phyloP scores from a whole-genome alignment of 148 eudicot species.

The Beta vulgaris region DNA sequence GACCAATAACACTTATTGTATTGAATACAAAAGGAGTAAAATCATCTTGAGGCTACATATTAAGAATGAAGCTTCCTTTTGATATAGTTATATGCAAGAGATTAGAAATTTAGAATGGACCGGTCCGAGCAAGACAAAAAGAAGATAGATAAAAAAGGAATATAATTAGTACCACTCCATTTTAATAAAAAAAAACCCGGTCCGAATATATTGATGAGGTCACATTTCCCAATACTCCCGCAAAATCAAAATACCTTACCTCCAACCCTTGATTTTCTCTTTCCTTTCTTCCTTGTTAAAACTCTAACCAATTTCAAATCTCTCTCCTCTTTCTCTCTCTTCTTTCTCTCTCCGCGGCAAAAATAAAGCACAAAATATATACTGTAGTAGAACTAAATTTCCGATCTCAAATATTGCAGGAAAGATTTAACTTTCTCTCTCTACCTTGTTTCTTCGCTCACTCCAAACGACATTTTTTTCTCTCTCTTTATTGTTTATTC shows the following conservation, averaged over 20 bases:
- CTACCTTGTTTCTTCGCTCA: constrained; percentile 15
- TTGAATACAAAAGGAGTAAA: no score
- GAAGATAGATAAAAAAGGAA: neutral
- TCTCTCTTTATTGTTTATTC: neutral
- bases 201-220: neutral
- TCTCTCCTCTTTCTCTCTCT: constrained; percentile 7
- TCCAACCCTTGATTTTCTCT: constrained; percentile 27
- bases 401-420: constrained; percentile 23
- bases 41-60: no score
- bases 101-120: no score
- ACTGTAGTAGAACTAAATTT: constrained; percentile 1
- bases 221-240: constrained; percentile 18
- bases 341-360: neutral
- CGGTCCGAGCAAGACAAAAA: neutral
- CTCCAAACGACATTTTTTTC: constrained; percentile 21
- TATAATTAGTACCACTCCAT: no score
- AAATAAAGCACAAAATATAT: neutral
- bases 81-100: no score
- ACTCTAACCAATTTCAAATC: neutral
- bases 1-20: no score
- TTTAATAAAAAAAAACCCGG: neutral
- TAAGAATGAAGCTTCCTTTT: no score
- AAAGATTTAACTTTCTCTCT: constrained; percentile 3
- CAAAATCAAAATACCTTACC: constrained; percentile 43
- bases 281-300: neutral